A percentile compares a stretch with the other conserved stretches of the same genome.
Evolutionary conservation across 2,329 filamentous ascomycete genomes (phyloP).

Genomic region (Monosporascus sp.): DNA sequence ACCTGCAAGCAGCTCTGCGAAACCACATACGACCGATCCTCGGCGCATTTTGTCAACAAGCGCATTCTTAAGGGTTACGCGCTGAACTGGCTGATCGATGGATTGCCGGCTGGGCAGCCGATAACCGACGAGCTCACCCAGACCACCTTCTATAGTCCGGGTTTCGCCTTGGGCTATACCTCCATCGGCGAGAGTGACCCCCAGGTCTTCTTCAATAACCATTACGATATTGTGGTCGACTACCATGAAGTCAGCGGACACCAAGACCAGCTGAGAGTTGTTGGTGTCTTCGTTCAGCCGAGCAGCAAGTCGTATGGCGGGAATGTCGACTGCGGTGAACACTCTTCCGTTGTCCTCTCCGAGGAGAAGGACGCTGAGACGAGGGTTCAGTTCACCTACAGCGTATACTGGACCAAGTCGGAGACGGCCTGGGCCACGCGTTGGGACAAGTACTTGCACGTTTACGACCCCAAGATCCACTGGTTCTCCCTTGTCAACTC

Average conservation of each 20-base stretch:
- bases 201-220: conserved; percentile 73
- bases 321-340: conserved; percentile 59
- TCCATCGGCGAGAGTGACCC: conserved; percentile 41
- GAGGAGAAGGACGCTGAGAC: conserved; percentile 53
- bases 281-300: conserved; percentile 86
- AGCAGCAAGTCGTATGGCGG: conserved; percentile 60
- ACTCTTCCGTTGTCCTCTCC: conserved; percentile 56
- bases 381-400: conserved; percentile 82
- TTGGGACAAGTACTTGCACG: conserved; percentile 98
- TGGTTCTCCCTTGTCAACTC: conserved; percentile 99
- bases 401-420: conserved; percentile 82
- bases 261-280: conserved; percentile 72
- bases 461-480: conserved; percentile 96
- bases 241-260: conserved; percentile 75
- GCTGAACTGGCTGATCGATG: conserved; percentile 93
- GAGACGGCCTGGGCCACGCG: conserved; percentile 88
- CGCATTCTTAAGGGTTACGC: conserved; percentile 84
- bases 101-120: conserved; percentile 82
- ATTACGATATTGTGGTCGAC: conserved; percentile 90
- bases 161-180: conserved; percentile 71
- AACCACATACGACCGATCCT: conserved; percentile 56
- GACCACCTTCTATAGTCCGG: conserved; percentile 82
- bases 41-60: conserved; percentile 74
- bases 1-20: conserved; percentile 78
- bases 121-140: conserved; percentile 72